Evolutionary conservation across 805 yeast genomes (phyloP).

Genomic region (Yamadazyma sp.): DNA sequence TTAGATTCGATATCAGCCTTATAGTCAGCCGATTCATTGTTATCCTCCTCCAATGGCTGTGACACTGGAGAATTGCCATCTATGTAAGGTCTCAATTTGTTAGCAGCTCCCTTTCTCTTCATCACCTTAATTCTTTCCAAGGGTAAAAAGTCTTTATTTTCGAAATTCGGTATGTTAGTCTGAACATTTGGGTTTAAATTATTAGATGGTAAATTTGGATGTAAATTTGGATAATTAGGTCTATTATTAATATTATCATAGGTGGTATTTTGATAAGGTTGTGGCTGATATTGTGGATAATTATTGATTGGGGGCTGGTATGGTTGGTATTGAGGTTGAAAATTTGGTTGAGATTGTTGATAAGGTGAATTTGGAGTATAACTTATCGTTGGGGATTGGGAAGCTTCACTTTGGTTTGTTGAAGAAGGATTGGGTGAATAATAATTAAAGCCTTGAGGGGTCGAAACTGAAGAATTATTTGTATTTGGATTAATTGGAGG

Average conservation of each 20-base stretch:
- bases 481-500: background rate
- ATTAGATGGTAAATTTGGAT: background rate
- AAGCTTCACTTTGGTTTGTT: background rate
- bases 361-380: background rate
- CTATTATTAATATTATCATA: background rate
- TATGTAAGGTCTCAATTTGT: slow-evolving; percentile 13
- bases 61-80: slow-evolving; percentile 20
- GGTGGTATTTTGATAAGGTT: background rate
- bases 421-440: background rate
- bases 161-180: background rate
- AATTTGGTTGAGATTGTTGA: background rate
- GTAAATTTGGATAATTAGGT: background rate
- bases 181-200: slow-evolving; percentile 1
- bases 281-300: background rate
- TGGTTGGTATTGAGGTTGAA: background rate
- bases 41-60: no score
- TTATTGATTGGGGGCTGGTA: slow-evolving; percentile 2
- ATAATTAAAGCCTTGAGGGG: background rate
- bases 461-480: background rate
- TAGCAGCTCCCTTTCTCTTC: slow-evolving; percentile 20
- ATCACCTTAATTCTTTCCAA: slow-evolving; percentile 23
- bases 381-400: background rate
- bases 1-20: no score
- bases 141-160: no score
- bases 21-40: no score